Conservation (phyloP, 257 asterid genomes). For the Scutellaria galericulata region DNA sequence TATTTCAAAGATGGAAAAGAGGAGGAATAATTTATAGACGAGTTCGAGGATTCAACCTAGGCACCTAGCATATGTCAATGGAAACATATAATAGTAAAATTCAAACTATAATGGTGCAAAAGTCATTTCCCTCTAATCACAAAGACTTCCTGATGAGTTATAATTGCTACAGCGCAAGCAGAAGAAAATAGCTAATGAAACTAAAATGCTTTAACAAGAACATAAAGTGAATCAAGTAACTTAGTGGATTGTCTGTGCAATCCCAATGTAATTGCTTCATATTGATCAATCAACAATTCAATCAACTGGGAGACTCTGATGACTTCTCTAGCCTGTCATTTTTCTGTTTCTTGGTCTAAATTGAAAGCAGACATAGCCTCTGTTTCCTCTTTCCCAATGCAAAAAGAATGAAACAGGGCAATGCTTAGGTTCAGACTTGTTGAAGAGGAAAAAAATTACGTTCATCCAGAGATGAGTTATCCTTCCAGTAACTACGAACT, state of each 20-base stretch:
- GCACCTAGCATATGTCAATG: neutral
- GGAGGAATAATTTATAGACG: neutral
- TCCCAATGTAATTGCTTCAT: neutral
- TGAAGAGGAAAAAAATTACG: neutral
- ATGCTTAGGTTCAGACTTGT: neutral
- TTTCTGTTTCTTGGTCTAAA: slow-evolving; percentile 16
- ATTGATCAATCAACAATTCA: slow-evolving; percentile 5
- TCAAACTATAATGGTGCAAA: slow-evolving; percentile 7
- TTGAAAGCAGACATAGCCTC: neutral
- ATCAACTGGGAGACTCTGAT: neutral
- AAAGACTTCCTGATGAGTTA: too few relatives aligned
- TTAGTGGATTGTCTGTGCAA: neutral
- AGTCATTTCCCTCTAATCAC: neutral
- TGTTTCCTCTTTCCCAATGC: slow-evolving; percentile 3
- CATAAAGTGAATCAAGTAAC: neutral
- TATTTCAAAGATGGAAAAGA: neutral
- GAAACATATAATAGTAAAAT: slow-evolving; percentile 3
- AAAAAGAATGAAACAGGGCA: neutral
- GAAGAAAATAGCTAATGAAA: neutral
- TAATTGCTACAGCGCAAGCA: too few relatives aligned
- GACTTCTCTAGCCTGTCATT: slow-evolving; percentile 11
- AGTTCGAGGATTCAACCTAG: neutral
- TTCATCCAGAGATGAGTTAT: neutral
- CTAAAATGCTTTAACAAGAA: slow-evolving; percentile 10
- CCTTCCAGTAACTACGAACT: neutral